These are phyloP conservation scores for Capronia americana DNA, from an alignment of 2,329 filamentous ascomycete genomes.

Conservation along the genomic window DNA sequence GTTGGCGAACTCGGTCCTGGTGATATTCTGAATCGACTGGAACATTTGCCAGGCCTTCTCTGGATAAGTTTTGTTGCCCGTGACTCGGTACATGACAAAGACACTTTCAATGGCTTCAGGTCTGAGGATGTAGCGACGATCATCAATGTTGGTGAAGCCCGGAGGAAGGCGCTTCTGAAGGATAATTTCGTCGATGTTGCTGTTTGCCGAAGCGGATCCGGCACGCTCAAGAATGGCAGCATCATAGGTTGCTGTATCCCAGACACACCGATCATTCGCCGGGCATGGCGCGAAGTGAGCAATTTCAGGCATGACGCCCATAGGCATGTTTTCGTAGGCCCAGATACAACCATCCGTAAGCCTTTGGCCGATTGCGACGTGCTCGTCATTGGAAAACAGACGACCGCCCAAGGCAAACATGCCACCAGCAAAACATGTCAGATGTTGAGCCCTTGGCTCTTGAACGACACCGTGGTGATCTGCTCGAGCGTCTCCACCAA, in stretches of 20 bases:
- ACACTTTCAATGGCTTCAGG: conserved; percentile 66
- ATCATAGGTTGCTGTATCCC: conserved; percentile 5
- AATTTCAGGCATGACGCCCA: conserved; percentile 65
- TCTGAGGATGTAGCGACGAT: conserved; percentile 58
- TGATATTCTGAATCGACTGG: conserved; percentile 52
- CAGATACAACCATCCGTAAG: conserved; percentile 64
- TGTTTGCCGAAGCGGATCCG: background rate
- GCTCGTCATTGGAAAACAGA: conserved; percentile 57
- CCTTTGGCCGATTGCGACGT: conserved; percentile 57
- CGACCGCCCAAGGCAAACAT: conserved; percentile 62
- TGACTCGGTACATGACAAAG: conserved; percentile 66
- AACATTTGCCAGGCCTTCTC: conserved; percentile 59
- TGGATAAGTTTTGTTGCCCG: conserved; percentile 57
- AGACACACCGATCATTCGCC: conserved; percentile 46
- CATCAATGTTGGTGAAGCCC: conserved; percentile 33
- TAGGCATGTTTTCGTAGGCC: conserved; percentile 58
- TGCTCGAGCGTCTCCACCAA: conserved; percentile 39
- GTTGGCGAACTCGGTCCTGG: conserved; percentile 57
- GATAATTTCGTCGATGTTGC: conserved; percentile 2
- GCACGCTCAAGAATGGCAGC: conserved; percentile 3
- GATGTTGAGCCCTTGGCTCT: conserved; percentile 56
- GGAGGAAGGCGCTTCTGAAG: conserved; percentile 24
- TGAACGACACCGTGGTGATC: conserved; percentile 38
- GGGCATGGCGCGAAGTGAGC: conserved; percentile 50
- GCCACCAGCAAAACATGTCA: conserved; percentile 63